Evolutionary conservation across 2,329 filamentous ascomycete genomes (phyloP).

Genomic region (Arachnopeziza araneosa): DNA sequence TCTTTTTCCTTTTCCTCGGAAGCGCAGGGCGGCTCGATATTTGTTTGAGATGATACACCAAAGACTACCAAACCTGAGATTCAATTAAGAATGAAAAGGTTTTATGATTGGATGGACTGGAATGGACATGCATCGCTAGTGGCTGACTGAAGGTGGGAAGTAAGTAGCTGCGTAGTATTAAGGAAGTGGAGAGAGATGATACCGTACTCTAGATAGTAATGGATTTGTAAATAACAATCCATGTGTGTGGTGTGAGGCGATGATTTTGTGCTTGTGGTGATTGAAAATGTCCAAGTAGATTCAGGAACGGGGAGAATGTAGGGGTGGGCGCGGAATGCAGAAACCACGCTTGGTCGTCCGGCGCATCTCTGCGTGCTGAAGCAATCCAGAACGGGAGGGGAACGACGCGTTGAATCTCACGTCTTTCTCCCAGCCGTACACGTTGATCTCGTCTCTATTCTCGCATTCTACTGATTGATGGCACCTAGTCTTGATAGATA

Average conservation of each 20-base stretch:
- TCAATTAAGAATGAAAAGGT: not conserved
- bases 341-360: no score
- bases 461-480: no score
- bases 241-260: not conserved
- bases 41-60: not conserved
- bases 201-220: not conserved
- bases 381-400: no score
- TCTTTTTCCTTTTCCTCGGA: not conserved
- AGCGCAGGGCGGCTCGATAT: not conserved
- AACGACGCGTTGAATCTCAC: no score
- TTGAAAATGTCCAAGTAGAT: no score
- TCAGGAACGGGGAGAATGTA: no score
- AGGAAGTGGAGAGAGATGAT: not conserved
- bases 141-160: not conserved
- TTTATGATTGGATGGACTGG: not conserved
- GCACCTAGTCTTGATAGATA: no score
- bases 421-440: no score
- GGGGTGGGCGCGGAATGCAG: no score
- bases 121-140: not conserved
- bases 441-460: no score
- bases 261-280: not conserved
- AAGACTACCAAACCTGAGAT: not conserved
- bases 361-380: no score
- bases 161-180: not conserved
- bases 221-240: not conserved